Conservation (phyloP, 176 grass and related monocot genomes). For the Carex littledalei region DNA sequence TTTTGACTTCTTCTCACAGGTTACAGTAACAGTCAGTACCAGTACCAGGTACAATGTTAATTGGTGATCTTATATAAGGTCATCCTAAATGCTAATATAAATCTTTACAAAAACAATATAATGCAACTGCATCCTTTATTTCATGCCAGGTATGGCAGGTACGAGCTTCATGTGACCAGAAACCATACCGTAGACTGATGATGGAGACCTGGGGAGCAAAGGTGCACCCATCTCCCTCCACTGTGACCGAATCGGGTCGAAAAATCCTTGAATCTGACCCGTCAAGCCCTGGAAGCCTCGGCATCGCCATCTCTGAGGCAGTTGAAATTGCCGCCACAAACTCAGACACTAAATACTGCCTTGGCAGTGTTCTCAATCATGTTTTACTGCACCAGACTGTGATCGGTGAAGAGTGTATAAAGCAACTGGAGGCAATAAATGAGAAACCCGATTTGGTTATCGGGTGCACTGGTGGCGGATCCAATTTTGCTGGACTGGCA, state of each 20-base stretch:
- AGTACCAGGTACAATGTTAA: neutral
- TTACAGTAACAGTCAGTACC: neutral
- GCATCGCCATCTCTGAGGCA: slow-evolving; percentile 92
- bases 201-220: slow-evolving; percentile 97
- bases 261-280: slow-evolving; percentile 53
- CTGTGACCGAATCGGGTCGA: slow-evolving; percentile 47
- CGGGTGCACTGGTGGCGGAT: slow-evolving; percentile 88
- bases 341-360: slow-evolving; percentile 85
- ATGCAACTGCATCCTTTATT: neutral
- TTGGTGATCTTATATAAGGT: neutral
- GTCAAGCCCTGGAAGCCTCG: slow-evolving; percentile 72
- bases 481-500: slow-evolving; percentile 71
- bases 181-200: slow-evolving; percentile 83
- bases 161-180: slow-evolving; percentile 90
- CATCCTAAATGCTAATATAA: neutral
- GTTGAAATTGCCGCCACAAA: slow-evolving; percentile 67
- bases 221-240: slow-evolving; percentile 79
- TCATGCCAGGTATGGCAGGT: slow-evolving; percentile 76
- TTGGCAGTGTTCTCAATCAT: slow-evolving; percentile 94
- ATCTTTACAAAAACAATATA: neutral
- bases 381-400: slow-evolving; percentile 91
- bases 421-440: slow-evolving; percentile 63
- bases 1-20: neutral
- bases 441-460: slow-evolving; percentile 66
- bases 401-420: slow-evolving; percentile 85